Percentiles rank a stretch among this genome's conserved stretches.
These are phyloP conservation scores for Beverwykella pulmonaria DNA, from an alignment of 495 filamentous ascomycete genomes.

Conservation along the genomic window DNA sequence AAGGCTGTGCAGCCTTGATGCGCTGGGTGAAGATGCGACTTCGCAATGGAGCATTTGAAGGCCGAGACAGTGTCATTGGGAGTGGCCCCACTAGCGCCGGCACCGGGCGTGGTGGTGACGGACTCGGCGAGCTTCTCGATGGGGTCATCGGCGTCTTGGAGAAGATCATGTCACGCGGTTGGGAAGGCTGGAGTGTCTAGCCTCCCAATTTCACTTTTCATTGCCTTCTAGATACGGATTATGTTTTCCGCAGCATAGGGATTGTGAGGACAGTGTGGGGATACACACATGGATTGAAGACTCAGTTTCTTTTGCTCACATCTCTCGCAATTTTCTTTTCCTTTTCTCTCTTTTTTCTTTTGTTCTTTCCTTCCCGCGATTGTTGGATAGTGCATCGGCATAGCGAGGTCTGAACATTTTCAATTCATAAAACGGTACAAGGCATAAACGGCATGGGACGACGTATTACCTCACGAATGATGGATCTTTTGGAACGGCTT, in stretches of 20 bases:
- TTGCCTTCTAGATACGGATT: background rate
- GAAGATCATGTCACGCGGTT: constrained; percentile 32
- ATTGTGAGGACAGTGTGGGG: background rate
- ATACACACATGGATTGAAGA: background rate
- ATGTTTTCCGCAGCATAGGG: background rate
- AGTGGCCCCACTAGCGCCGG: constrained; percentile 25
- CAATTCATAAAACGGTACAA: constrained; percentile 1
- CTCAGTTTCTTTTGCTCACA: background rate
- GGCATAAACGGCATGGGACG: constrained; percentile 5
- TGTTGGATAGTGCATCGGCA: constrained; percentile 38
- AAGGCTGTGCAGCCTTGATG: constrained; percentile 31
- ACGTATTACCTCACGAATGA: background rate
- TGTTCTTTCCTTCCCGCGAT: constrained; percentile 10
- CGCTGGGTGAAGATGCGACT: constrained; percentile 40
- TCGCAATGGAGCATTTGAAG: constrained; percentile 27
- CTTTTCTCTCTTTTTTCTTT: background rate
- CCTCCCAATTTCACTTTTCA: background rate
- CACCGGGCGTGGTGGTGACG: constrained; percentile 30
- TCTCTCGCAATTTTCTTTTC: constrained; percentile 5
- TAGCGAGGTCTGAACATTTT: constrained; percentile 15
- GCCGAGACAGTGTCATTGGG: constrained; percentile 24
- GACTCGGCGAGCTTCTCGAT: constrained; percentile 33
- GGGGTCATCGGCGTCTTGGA: constrained; percentile 32
- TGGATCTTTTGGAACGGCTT: constrained; percentile 11
- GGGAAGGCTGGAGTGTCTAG: constrained; percentile 36